Evolutionary conservation across 2,329 filamentous ascomycete species (phyloP).

Genomic region (Hymenoscyphus fructigenus): DNA sequence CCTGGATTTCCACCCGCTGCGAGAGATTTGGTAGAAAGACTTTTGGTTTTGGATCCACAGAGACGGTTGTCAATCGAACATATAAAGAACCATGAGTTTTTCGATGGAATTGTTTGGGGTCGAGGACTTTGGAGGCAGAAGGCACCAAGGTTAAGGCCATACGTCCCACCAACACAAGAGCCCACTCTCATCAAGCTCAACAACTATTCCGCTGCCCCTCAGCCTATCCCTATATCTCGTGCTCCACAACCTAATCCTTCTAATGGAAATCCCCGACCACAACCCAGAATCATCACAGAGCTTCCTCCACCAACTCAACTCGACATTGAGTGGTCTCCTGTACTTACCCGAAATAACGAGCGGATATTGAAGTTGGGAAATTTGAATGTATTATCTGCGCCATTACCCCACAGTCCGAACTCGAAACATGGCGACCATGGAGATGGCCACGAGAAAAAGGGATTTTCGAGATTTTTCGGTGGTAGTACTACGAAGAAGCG

Average conservation of each 20-base stretch:
- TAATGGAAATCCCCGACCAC: slow-evolving; percentile 52
- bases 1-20: slow-evolving; percentile 82
- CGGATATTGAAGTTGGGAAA: slow-evolving; percentile 94
- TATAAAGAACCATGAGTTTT: slow-evolving; percentile 95
- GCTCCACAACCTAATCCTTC: slow-evolving; percentile 37
- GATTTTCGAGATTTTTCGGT: slow-evolving; percentile 90
- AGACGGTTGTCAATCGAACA: slow-evolving; percentile 88
- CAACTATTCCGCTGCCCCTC: slow-evolving; percentile 37
- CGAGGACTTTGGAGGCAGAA: slow-evolving; percentile 85
- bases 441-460: slow-evolving; percentile 84
- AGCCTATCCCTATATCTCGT: slow-evolving; percentile 31
- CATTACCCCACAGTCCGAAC: slow-evolving; percentile 71
- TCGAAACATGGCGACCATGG: slow-evolving; percentile 64
- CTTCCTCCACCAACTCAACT: slow-evolving; percentile 93
- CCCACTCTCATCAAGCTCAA: slow-evolving; percentile 73
- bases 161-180: slow-evolving; percentile 74
- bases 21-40: slow-evolving; percentile 83
- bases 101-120: slow-evolving; percentile 82
- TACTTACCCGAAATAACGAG: slow-evolving; percentile 87
- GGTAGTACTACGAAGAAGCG: slow-evolving; percentile 89
- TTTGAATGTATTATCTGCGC: slow-evolving; percentile 76
- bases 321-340: slow-evolving; percentile 98
- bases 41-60: slow-evolving; percentile 84
- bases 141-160: slow-evolving; percentile 81
- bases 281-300: slow-evolving; percentile 86